Base-by-base conservation (phyloP, 2,329 filamentous ascomycete species). In the Fusarium oligoseptatum region DNA sequence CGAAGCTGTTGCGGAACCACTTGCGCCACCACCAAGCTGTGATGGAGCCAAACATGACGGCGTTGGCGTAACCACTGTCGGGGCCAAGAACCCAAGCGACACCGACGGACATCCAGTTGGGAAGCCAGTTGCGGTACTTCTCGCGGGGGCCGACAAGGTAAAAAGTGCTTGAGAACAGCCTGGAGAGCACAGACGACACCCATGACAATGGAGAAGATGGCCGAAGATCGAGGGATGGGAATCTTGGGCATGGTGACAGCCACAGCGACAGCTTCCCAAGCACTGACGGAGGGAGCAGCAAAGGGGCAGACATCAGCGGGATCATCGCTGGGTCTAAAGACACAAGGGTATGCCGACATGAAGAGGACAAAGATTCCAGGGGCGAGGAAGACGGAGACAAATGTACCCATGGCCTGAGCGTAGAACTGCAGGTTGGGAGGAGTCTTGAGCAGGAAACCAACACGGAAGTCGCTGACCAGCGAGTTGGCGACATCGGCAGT, bases 301-400 rank as follows among this genome's bases (percentile, higher is more conserved):
- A 93, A 94, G 36, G 88, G 82, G 79, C 92, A 93, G 12, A 71
- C 14, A 10, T 68, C 67, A 5, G 66, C 57, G 0, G 76, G 76
- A 1, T 84, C 83, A 6, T 85, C 82, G 24, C 87, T 84, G 68
- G 78, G 73, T 9, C 88, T 83, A 78, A 90, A 87, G 74, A 93
- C 91, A 79, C 92, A 93, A 1, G 91, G 92, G 80, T 94, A 93
- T 1, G 92, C 92, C 6, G 88, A 87, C 71, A 90, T 87, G 84
- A 93, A 93, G 52, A 93, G 87, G 37, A 92, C 88, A 78, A 93
- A 93, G 75, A 93, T 87, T 11, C 89, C 91, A 1, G 91, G 91
- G 0, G 91, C 90, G 14, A 93, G 83, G 83, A 92, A 92, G 74
- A 92, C 86, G n/a, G 91, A 88, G 57, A 92, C 87, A 36, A 92